phyloP scores from a whole-genome alignment of 192 early-diverging fungal species.

The Coemansia sp. region DNA sequence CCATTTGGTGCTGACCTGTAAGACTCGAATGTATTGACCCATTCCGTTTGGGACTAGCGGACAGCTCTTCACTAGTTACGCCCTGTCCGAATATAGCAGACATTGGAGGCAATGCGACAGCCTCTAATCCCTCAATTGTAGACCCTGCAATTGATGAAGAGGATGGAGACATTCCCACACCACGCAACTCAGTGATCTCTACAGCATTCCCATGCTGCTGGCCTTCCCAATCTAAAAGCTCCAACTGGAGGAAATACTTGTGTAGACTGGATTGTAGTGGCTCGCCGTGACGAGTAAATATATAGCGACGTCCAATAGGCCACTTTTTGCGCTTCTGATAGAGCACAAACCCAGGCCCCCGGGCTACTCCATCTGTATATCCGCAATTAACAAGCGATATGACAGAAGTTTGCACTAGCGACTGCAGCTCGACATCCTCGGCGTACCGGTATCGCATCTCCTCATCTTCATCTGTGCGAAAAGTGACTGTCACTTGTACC shows the following conservation, averaged over 20 bases:
- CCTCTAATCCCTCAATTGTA: conserved; percentile 47
- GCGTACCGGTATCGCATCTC: conserved; percentile 40
- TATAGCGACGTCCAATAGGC: conserved; percentile 50
- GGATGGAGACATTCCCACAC: conserved; percentile 26
- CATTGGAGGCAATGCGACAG: conserved; percentile 38
- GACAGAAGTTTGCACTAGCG: conserved; percentile 36
- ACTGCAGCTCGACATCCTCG: conserved; percentile 30
- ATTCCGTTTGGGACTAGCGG: conserved; percentile 15
- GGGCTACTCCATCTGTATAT: conserved; percentile 39
- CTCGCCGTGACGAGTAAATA: conserved; percentile 50
- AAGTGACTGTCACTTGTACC: conserved; percentile 46
- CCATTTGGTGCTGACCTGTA: too few relatives aligned
- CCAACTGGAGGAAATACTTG: conserved; percentile 55
- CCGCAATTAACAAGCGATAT: conserved; percentile 51
- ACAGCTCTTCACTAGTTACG: not conserved
- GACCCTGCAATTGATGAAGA: conserved; percentile 46
- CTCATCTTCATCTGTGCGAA: conserved; percentile 47
- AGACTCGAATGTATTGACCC: conserved; percentile 12
- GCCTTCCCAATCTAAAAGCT: conserved; percentile 27
- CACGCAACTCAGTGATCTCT: conserved; percentile 44
- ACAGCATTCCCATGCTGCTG: conserved; percentile 9
- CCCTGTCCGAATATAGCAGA: conserved; percentile 20
- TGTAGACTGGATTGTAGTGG: conserved; percentile 50
- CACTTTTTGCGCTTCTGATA: conserved; percentile 53
- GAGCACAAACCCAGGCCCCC: conserved; percentile 47